Base-by-base conservation (phyloP, 768 basidiomycete species). In the Tricholoma sp. region DNA sequence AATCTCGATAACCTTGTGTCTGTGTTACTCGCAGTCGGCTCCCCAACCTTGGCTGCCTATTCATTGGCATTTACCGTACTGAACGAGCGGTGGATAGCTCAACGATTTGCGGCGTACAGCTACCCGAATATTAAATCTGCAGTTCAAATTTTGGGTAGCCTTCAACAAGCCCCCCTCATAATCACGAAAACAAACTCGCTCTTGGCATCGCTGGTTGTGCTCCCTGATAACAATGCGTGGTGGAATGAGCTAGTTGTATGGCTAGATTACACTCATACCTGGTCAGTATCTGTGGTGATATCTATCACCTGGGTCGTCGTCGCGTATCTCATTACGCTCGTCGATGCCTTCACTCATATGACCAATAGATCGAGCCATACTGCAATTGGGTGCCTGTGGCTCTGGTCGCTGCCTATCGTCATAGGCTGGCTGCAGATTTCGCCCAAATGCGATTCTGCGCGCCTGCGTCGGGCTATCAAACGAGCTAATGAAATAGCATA, bases 261-360 rank as follows among this genome's bases (percentile, higher is more conserved):
- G 54, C 66, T 80, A 24, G 63, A 78, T 42, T 69, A 69, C 49
- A 63, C 64, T 7, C 74, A 74, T 49, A 68, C 70, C 18, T 75
- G 74, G 73, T 73, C 70, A 1, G 69, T 74, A 15, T 55, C 72
- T 9, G 75, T 75, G 1, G 73, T 66, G 1, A 66, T 68, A 7
- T 74, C 74, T 9, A 76, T 80, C 15, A 58, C 62, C 0, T 80
- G 77, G 77, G 78, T 80, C 2, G 55, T 76, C 36, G 61, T 80
- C 6, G 77, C 79, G 0, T 79, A 77, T 55, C 50, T 69, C 1
- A 67, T 76, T 57, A 76, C 76, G 2, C 63, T 76, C 24, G 51
- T 73, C 24, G 69, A 73, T 48, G 67, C 71, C 13, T 72, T 74
- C 55, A 60, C 64, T 5, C 53, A 66, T 29, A 59, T 64, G 29